Conservation (phyloP, 2,329 filamentous ascomycete species). For the Biscogniauxia mediterranea region DNA sequence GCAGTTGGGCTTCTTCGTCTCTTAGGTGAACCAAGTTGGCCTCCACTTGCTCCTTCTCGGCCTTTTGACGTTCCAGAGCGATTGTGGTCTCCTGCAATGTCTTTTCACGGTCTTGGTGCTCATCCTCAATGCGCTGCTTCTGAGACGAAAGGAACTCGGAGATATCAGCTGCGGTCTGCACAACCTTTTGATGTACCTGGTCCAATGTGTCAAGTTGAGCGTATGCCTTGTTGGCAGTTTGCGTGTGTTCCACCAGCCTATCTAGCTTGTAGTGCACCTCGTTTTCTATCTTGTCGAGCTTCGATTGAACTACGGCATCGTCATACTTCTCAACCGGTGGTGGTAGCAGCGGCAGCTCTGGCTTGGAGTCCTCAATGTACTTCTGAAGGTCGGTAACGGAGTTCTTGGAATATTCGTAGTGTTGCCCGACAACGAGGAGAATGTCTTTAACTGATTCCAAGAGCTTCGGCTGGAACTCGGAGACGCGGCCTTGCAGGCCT, state of each 20-base stretch:
- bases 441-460: conserved; percentile 84
- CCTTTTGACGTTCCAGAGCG: conserved; percentile 67
- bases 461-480: conserved; percentile 85
- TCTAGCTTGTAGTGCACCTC: conserved; percentile 38
- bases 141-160: conserved; percentile 78
- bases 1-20: conserved; percentile 53
- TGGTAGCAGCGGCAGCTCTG: conserved; percentile 52
- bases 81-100: conserved; percentile 77
- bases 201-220: conserved; percentile 80
- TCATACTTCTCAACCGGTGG: conserved; percentile 59
- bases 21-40: conserved; percentile 50
- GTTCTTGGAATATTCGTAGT: conserved; percentile 83
- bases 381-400: conserved; percentile 55
- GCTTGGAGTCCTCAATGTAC: conserved; percentile 61
- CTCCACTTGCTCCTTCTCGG: conserved; percentile 61
- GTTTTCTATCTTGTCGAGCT: conserved; percentile 29
- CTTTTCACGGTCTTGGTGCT: conserved; percentile 75
- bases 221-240: conserved; percentile 66
- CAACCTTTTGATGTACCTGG: conserved; percentile 83
- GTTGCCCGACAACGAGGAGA: conserved; percentile 76
- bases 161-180: conserved; percentile 79
- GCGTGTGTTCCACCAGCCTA: conserved; percentile 60
- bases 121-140: conserved; percentile 70
- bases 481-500: conserved; percentile 73
- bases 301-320: conserved; percentile 26